Evolutionary conservation across 352 stramenopile species (phyloP), one percentile per base, ranked within the genome.

Genomic region (Globisporangium paddicum): DNA sequence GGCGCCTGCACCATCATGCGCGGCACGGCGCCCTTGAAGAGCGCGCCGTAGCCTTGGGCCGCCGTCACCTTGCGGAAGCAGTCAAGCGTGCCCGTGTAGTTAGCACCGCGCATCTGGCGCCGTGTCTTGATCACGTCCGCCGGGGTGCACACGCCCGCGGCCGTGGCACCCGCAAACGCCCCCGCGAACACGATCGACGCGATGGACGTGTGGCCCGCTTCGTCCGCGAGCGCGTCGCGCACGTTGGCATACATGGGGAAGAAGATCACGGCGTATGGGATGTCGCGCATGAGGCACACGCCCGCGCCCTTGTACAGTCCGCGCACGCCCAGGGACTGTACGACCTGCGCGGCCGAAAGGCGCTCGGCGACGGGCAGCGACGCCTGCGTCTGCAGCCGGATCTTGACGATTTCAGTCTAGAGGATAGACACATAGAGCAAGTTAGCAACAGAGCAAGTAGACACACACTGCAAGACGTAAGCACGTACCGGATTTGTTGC

Each of bases 231-330:
- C 6, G 64, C 47, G 21, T 83, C 67, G 40, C 86, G 74, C 2
- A 96, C 32, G 14, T 70, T 81, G 34, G 86, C 87, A 72, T 98
- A 97, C 40, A 77, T 66, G 8, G 93, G 89, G 72, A 98, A 98
- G 73, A 97, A 98, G 44, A 98, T 82, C 18, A 94, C 77, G 13
- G 87, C 89, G 77, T 98, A 98, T 23, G 90, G 89, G 42, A 98
- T 85, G 63, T 98, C 93, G 21, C 94, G 78, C 62, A 98, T 64
- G 23, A 98, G 74, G 54, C 90, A 97, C 28, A 94, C 89, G 9
- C 64, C 77, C 1, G 82, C 80, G 23, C 89, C 89, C 51, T 87
- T 92, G 78, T 97, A 97, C 30, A 97, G 63, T 0, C 89, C 89
- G 7, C 82, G 67, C 9, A 93, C n/a, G 0, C 89, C 89, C 18